Evolutionary conservation across 1,284 basidiomycete genomes (phyloP).

Genomic region (Leccinum angustisporum): DNA sequence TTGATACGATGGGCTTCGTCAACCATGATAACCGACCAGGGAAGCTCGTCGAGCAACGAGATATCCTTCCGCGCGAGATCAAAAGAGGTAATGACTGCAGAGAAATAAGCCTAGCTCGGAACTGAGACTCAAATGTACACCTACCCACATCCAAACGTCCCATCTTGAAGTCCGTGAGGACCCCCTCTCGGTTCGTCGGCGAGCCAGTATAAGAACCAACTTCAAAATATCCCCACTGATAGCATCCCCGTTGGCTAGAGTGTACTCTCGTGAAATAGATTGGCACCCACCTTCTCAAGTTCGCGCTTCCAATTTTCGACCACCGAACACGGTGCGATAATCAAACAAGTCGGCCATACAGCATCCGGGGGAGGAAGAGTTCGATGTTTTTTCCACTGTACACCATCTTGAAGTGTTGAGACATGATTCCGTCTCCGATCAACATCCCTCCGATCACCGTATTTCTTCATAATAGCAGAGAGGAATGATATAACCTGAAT

Average conservation of each 20-base stretch:
- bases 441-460: conserved; percentile 59
- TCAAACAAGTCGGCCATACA: conserved; percentile 78
- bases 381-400: conserved; percentile 50
- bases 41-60: conserved; percentile 57
- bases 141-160: conserved; percentile 73
- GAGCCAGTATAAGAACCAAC: conserved; percentile 63
- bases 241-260: background rate
- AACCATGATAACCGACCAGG: conserved; percentile 71
- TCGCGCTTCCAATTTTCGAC: conserved; percentile 83
- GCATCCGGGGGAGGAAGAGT: conserved; percentile 63
- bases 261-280: background rate
- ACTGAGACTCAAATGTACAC: conserved; percentile 26
- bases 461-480: conserved; percentile 82
- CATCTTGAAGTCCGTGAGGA: conserved; percentile 68
- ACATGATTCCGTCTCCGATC: conserved; percentile 63
- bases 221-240: conserved; percentile 80
- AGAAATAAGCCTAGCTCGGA: background rate
- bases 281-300: conserved; percentile 58
- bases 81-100: conserved; percentile 68
- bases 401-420: conserved; percentile 59
- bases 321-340: conserved; percentile 78
- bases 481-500: conserved; percentile 89
- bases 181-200: conserved; percentile 47
- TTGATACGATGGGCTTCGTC: conserved; percentile 86
- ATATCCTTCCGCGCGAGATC: conserved; percentile 70